Conservation (phyloP, 352 stramenopile species). For the Aphanomyces invadans region DNA sequence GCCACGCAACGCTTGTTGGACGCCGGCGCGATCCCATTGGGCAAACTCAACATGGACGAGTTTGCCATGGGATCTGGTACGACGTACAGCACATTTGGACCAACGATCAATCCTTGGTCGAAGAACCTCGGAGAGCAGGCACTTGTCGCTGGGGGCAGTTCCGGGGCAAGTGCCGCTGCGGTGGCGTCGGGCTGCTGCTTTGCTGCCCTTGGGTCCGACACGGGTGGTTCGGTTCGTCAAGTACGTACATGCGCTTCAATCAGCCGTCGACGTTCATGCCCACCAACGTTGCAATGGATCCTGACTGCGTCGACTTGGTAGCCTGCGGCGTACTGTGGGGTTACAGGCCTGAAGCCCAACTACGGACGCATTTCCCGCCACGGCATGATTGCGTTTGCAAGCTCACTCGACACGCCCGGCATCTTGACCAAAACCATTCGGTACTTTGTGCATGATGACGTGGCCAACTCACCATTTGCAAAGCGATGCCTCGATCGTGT, state of each 20-base stretch:
- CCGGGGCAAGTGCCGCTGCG: conserved; percentile 88
- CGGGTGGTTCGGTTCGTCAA: conserved; percentile 93
- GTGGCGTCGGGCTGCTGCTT: conserved; percentile 89
- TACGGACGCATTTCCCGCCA: conserved; percentile 96
- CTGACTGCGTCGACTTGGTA: conserved; percentile 23
- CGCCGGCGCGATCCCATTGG: conserved; percentile 88
- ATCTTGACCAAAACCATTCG: conserved; percentile 85
- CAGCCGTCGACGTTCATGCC: too few relatives aligned
- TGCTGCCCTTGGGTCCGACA: conserved; percentile 95
- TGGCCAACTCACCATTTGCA: neutral
- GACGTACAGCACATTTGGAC: conserved; percentile 82
- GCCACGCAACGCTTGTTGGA: conserved; percentile 78
- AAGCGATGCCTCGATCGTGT: conserved; percentile 68
- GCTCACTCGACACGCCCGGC: conserved; percentile 93
- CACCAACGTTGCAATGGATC: too few relatives aligned
- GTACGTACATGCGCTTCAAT: too few relatives aligned
- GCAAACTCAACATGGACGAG: conserved; percentile 98
- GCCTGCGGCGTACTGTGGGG: conserved; percentile 92
- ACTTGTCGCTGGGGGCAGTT: conserved; percentile 89
- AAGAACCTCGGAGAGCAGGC: conserved; percentile 41
- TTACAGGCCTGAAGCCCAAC: conserved; percentile 96
- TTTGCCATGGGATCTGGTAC: conserved; percentile 97
- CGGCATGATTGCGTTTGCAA: conserved; percentile 95
- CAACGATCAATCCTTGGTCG: conserved; percentile 86
- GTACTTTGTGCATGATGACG: conserved; percentile 28